Conservation (phyloP, 306 rosid species). For the Glycine soja region DNA sequence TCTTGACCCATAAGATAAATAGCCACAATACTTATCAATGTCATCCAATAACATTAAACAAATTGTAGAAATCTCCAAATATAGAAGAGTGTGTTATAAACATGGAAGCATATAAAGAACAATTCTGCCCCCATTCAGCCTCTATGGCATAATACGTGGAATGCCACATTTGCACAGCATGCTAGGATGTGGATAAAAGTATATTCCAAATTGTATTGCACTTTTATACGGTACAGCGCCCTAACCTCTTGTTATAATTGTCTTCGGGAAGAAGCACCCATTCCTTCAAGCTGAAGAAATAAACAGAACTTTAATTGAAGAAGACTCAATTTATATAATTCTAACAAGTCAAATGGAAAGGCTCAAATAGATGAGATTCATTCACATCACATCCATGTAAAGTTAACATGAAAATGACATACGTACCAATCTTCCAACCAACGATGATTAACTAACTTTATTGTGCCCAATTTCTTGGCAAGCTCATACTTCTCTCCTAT, state of each 20-base stretch:
- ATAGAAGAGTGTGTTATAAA: not conserved
- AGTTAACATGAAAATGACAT: slow-evolving; percentile 4
- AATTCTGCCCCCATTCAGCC: slow-evolving; percentile 20
- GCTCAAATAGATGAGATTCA: no score
- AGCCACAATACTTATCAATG: not conserved
- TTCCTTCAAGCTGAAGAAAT: slow-evolving; percentile 71
- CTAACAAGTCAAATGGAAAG: slow-evolving; percentile 30
- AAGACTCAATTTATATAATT: not conserved
- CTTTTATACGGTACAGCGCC: not conserved
- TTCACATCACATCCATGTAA: no score
- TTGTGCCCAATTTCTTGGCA: slow-evolving; percentile 71
- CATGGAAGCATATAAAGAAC: slow-evolving; percentile 36
- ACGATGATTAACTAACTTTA: slow-evolving; percentile 87
- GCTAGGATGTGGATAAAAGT: slow-evolving; percentile 37
- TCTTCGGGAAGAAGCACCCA: slow-evolving; percentile 86
- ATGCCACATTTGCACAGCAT: slow-evolving; percentile 35
- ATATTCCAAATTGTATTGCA: slow-evolving; percentile 11
- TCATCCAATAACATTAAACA: slow-evolving; percentile 14
- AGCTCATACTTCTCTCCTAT: slow-evolving; percentile 92
- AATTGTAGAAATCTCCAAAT: not conserved
- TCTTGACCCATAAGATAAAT: not conserved
- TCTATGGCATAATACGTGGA: not conserved
- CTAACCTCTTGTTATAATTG: slow-evolving; percentile 78
- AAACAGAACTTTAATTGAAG: slow-evolving; percentile 38
- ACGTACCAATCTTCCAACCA: slow-evolving; percentile 94